Evolutionary conservation across 2,329 filamentous ascomycete genomes (phyloP), one percentile per base, ranked within the genome.

Genomic region (Neonectria ditissima): DNA sequence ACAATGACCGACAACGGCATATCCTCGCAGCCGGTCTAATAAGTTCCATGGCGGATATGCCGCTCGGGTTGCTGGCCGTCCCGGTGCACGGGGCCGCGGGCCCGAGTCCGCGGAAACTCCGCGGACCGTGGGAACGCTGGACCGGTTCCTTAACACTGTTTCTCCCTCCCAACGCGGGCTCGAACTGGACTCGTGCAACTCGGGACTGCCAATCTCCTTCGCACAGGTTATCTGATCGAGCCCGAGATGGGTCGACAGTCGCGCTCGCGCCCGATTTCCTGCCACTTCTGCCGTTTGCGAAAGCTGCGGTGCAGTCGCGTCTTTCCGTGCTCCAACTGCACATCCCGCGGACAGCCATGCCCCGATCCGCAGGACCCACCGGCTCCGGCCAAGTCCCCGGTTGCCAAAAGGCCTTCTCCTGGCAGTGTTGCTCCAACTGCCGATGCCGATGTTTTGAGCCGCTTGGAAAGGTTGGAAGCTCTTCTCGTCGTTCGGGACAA

Each of bases 261-360:
- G 56, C 75, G 77, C 62, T 75, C 77, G 60, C 73, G 77, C 14
- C 76, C 77, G 39, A 71, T 79, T 41, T 79, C 77, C 39, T 79
- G 77, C 54, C 72, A 76, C 58, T 72, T 78, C 55, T 79, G 77
- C 63, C 70, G 77, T 56, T 68, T 73, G 52, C 76, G 76, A 59
- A 79, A 79, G 69, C 63, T 79, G 45, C 74, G 77, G 41, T 79
- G 77, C 68, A 79, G 76, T 57, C 74, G 77, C 43, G 69, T 75
- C 51, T 78, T 78, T 54, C 77, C 77, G 3, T 79, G 77, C 63
- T 72, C 73, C 52, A 79, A 79, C 70, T 79, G 77, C 65, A 75
- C 74, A 52, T 74, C 73, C 63, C 76, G 77, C 65, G 77, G 76
- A 64, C 67, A 78, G 24, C 65, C 67, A 20, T 79, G 77, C 65